Conservation (phyloP, 345 rosid genomes). For the Citrus maxima region DNA sequence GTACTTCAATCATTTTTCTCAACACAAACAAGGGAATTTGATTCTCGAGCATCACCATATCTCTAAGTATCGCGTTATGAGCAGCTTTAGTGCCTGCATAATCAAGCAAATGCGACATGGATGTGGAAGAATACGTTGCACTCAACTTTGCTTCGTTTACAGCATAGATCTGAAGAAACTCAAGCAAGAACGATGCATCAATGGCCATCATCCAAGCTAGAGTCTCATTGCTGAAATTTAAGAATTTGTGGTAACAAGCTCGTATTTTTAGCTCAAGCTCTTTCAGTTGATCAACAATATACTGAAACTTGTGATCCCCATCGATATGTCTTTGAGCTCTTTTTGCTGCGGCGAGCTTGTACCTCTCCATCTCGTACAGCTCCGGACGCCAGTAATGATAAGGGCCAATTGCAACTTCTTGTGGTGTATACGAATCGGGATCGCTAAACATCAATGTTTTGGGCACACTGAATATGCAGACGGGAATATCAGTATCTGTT, state of each 20-base stretch:
- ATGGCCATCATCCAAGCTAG: slow-evolving; percentile 52
- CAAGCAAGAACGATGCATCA: slow-evolving; percentile 39
- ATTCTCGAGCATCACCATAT: slow-evolving; percentile 57
- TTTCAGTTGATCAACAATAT: slow-evolving; percentile 41
- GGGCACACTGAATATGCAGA: slow-evolving; percentile 65
- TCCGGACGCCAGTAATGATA: slow-evolving; percentile 66
- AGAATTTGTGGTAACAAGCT: slow-evolving; percentile 56
- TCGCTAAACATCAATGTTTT: slow-evolving; percentile 37
- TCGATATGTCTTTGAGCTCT: slow-evolving; percentile 35
- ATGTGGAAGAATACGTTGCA: not conserved
- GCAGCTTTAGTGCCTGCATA: not conserved
- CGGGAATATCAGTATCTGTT: slow-evolving; percentile 36
- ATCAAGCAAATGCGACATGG: not conserved
- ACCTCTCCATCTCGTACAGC: slow-evolving; percentile 64
- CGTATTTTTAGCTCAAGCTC: slow-evolving; percentile 38
- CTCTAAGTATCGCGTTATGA: not conserved
- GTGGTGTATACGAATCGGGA: slow-evolving; percentile 67
- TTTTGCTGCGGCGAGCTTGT: slow-evolving; percentile 57
- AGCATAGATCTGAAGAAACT: slow-evolving; percentile 24
- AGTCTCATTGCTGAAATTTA: slow-evolving; percentile 30
- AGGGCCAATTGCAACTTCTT: slow-evolving; percentile 71
- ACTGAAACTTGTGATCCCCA: slow-evolving; percentile 24
- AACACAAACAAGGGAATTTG: slow-evolving; percentile 63
- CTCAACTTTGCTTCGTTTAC: not conserved
- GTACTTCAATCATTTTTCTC: slow-evolving; percentile 31